Base-by-base conservation (phyloP, 805 yeast genomes). In the Saccharomyces kudriavzevii region DNA sequence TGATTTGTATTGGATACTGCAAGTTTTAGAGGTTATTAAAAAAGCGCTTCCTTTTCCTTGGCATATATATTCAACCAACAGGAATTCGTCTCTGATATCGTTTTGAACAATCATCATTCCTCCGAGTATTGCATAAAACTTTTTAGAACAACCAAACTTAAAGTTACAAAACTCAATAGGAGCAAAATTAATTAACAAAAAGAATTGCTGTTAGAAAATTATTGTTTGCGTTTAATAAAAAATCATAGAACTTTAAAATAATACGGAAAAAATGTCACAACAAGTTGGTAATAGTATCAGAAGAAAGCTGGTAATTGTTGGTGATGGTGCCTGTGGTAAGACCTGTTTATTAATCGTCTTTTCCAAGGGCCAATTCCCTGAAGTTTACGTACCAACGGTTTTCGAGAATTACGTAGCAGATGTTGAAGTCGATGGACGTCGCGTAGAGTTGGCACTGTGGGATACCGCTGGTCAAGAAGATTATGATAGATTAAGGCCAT, bases 401-500 rank as follows among this genome's bases (percentile, higher is more conserved):
- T 92, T 92, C 67, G 98, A 92, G 72, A 94, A 91, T 78, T 94
- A 92, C 73, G 97, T 92, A 64, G 96, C 97, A 48, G 97, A 90
- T 71, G 97, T 92, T 54, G 96, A 83, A 68, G 85, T 86, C 54
- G 92, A 87, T 65, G 95, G 96, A 50, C 87, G 92, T 73, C 82
- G 87, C 70, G 97, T 92, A 55, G 96, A 91, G 71, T 77, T 90
- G 72, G 96, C 96, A 6, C 77, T 90, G 61, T 90, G 97, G 97
- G 97, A 90, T 89, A 90, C 97, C 62, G 96, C 97, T 53, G 97
- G 97, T 60, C 97, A 90, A 81, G 97, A 90, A 78, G 97, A 91
- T 77, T 90, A 90, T 70, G 96, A 89, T 73, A 87, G 96, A 73
- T 77, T 89, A 63, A 85, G 96, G 74, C 96, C 96, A 47, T 77